Conservation (phyloP, 257 asterid genomes). For the Ilex asprella region DNA sequence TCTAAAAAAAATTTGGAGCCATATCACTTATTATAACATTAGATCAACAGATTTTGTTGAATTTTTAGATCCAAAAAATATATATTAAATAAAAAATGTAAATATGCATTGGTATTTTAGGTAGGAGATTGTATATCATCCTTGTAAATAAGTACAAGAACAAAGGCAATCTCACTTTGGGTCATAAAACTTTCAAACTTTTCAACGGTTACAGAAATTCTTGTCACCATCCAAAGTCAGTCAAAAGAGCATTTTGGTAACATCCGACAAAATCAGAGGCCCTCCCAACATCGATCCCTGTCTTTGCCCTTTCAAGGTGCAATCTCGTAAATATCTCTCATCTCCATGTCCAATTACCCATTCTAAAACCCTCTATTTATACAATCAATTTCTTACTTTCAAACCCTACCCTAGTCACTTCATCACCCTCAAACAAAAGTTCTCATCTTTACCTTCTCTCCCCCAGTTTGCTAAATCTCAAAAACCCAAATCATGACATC, state of each 20-base stretch:
- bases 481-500: background rate
- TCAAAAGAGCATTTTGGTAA: slow-evolving; percentile 78
- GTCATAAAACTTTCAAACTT: slow-evolving; percentile 27
- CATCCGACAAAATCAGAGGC: slow-evolving; percentile 58
- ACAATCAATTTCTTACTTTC: slow-evolving; percentile 8
- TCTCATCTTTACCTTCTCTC: background rate
- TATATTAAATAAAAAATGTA: no score
- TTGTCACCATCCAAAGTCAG: slow-evolving; percentile 49
- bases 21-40: no score
- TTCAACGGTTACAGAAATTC: slow-evolving; percentile 51
- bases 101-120: background rate
- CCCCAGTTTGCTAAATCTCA: background rate
- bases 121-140: slow-evolving; percentile 7
- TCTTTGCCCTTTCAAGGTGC: slow-evolving; percentile 27
- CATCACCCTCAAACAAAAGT: background rate
- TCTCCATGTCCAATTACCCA: background rate
- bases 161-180: slow-evolving; percentile 26
- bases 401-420: slow-evolving; percentile 4
- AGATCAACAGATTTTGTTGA: no score
- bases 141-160: slow-evolving; percentile 23
- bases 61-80: no score
- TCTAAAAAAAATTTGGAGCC: no score
- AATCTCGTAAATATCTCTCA: slow-evolving; percentile 16
- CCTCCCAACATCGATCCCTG: slow-evolving; percentile 53
- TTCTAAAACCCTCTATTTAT: slow-evolving; percentile 16